Conservation (phyloP, 176 grass and related monocot species). For the Phyllostachys edulis region DNA sequence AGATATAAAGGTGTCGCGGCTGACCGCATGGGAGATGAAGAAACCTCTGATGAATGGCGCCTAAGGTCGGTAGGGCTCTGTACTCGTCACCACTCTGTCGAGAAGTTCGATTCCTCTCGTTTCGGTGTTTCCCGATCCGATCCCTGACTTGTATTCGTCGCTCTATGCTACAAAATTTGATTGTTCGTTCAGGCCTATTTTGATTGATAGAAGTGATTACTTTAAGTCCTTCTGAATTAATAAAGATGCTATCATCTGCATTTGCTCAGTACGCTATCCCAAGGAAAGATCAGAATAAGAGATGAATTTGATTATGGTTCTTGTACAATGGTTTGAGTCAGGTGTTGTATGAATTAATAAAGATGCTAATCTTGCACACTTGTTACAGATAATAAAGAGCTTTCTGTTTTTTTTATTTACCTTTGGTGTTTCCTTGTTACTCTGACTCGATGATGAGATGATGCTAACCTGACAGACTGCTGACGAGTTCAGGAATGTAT, state of each 20-base stretch:
- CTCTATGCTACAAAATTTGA: not conserved
- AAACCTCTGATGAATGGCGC: constrained; percentile 51
- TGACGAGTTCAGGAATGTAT: not conserved
- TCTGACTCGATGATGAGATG: not conserved
- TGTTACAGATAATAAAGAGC: not conserved
- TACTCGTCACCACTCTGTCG: no score
- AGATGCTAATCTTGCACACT: not conserved
- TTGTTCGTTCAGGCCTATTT: not conserved
- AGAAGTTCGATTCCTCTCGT: not conserved
- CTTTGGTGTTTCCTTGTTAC: not conserved
- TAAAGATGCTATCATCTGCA: no score
- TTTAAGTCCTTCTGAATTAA: no score
- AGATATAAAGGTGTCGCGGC: constrained; percentile 32
- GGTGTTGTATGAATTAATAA: not conserved
- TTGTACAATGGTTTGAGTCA: not conserved
- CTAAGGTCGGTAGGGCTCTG: not conserved
- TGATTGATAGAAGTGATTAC: not conserved
- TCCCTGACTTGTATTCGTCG: not conserved
- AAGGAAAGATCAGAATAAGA: not conserved
- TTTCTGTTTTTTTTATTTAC: not conserved
- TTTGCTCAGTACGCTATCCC: no score
- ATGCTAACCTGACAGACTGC: not conserved
- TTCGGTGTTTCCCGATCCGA: not conserved
- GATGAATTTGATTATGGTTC: not conserved
- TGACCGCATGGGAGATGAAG: constrained; percentile 62